Evolutionary conservation across 2,329 filamentous ascomycete genomes (phyloP).

Genomic region (Beauveria varroae): DNA sequence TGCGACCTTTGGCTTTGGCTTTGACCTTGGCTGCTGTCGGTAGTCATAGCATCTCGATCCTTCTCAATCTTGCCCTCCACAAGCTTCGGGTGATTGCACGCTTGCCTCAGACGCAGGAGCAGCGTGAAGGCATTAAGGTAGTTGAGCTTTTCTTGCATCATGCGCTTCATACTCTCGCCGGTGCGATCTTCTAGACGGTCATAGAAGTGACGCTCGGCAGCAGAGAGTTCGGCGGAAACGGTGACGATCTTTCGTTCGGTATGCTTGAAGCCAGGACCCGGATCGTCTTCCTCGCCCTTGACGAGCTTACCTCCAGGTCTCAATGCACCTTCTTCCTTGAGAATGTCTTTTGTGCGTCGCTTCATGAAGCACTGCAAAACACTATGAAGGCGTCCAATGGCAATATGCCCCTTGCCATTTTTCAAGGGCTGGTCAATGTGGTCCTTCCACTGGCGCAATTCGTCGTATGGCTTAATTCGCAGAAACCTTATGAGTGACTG

Average conservation of each 20-base stretch:
- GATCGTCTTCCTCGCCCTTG: conserved; percentile 36
- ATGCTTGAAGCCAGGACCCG: conserved; percentile 72
- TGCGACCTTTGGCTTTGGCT: conserved; percentile 41
- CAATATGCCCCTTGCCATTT: conserved; percentile 79
- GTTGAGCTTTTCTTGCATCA: conserved; percentile 79
- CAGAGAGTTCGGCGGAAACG: conserved; percentile 68
- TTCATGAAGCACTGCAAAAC: conserved; percentile 95
- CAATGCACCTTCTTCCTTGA: conserved; percentile 78
- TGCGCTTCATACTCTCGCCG: conserved; percentile 76
- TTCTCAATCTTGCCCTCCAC: conserved; percentile 78
- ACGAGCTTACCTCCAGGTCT: conserved; percentile 63
- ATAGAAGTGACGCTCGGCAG: conserved; percentile 79
- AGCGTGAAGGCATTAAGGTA: conserved; percentile 92
- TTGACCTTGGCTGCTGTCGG: conserved; percentile 44
- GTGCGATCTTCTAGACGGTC: conserved; percentile 74
- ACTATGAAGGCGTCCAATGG: conserved; percentile 77
- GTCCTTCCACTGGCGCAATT: conserved; percentile 80
- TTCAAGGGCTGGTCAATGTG: conserved; percentile 88
- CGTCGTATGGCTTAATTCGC: conserved; percentile 83
- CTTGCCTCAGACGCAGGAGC: conserved; percentile 82
- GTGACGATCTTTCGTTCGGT: conserved; percentile 84
- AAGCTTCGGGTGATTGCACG: conserved; percentile 88
- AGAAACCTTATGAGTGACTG: conserved; percentile 92
- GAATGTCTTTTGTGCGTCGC: conserved; percentile 92
- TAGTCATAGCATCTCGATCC: conserved; percentile 77